Evolutionary conservation across 1,139 yeast genomes (phyloP), one percentile per base, ranked within the genome.

Genomic region (Nematodospora anomalae): DNA sequence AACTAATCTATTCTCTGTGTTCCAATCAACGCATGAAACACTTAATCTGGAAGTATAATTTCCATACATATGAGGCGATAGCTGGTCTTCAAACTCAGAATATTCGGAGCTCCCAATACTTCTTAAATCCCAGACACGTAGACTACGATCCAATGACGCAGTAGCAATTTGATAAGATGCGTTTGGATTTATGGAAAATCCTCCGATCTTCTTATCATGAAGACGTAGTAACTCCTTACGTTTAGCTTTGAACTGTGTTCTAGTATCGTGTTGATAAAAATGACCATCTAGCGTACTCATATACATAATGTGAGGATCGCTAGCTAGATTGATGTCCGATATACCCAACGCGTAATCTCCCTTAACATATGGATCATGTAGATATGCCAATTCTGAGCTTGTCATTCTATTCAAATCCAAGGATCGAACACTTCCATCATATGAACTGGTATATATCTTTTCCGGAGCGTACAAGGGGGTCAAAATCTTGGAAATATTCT

Each of bases 171-270:
- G 85, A 43, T 76, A 64, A 1, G 61, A 53, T 3, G 46, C 43
- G 27, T 67, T 62, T 1, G 97, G 97, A 50, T 87, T 88, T 15
- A 87, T 74, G 1, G 83, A 58, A 57, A 92, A 85, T 1, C 94
- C 88, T 0, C 97, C 97, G 40, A 90, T 88, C 55, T 92, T 92
- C 55, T 90, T 89, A 51, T 87, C 95, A 42, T 89, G 89, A 21
- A 88, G 59, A 45, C 95, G 70, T 25, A 79, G 62, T 9, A 78
- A 58, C 9, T 62, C 55, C 13, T 55, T 52, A 10, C 49, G 49
- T 5, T 53, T 23, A 2, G 62, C 50, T 21, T 59, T 60, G 41
- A 63, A 64, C 6, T 50, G 46, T n/a, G 71, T 63, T 45, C 97
- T 68, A 6, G 79, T 41, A 57, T 90, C 97, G 42, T 82, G 71